phyloP scores from a whole-genome alignment of 169 alveolate genomes.

The Plasmodium relictum region DNA sequence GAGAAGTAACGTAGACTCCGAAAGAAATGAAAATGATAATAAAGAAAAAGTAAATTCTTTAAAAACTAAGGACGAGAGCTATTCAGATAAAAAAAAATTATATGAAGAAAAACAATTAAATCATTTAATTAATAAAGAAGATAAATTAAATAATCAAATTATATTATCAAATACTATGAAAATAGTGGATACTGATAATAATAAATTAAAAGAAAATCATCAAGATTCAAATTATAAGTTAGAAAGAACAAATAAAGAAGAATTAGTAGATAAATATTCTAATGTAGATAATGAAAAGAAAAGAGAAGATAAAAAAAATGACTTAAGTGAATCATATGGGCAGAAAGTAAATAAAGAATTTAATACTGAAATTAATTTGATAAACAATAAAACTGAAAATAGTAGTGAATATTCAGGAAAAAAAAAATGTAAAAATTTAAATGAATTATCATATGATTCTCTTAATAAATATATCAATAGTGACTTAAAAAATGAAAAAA shows the following conservation, averaged over 20 bases:
- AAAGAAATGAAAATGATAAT: not conserved
- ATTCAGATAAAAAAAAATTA: conserved; percentile 32
- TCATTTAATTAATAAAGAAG: not conserved
- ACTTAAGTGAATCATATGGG: not conserved
- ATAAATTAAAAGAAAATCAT: conserved; percentile 15
- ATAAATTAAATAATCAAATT: not conserved
- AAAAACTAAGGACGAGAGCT: not conserved
- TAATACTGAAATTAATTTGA: not conserved
- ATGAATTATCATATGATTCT: conserved; percentile 18
- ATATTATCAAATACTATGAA: not conserved
- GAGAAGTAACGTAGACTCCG: not conserved
- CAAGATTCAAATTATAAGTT: not conserved
- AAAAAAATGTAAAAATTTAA: not conserved
- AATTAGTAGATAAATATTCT: not conserved
- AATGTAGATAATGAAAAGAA: not conserved
- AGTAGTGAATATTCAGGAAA: conserved; percentile 29
- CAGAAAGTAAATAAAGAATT: not conserved
- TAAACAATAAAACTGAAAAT: conserved; percentile 19
- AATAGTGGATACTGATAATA: not conserved
- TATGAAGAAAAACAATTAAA: conserved; percentile 11
- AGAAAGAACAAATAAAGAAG: not conserved
- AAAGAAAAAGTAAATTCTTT: not conserved
- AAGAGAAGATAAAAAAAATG: not conserved
- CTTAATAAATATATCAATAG: conserved; percentile 28
- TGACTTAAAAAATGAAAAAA: conserved; percentile 25